A percentile compares a stretch with the other conserved stretches of the same genome.
Conservation (phyloP, 2,329 filamentous ascomycete species). For the Sporothrix humicola region DNA sequence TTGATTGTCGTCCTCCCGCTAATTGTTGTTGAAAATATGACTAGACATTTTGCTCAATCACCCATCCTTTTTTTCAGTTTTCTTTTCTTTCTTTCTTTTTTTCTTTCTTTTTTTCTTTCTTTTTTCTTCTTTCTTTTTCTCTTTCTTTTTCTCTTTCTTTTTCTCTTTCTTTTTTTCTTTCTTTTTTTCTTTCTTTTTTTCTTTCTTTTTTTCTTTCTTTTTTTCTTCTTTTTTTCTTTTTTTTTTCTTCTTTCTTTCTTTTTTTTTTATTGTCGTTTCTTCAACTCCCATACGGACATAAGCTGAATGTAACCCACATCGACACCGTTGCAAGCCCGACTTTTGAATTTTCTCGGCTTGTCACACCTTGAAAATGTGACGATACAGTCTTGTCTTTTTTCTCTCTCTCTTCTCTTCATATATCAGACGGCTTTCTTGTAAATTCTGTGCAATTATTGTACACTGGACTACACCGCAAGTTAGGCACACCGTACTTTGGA, state of each 20-base stretch:
- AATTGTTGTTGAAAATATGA: not conserved
- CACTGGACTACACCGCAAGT: constrained; percentile 16
- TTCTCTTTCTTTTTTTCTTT: no score
- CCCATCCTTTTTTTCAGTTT: no score
- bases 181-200: no score
- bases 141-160: no score
- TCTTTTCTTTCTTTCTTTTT: no score
- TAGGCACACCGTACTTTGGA: constrained; percentile 25
- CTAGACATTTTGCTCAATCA: not conserved
- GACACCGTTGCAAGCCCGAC: not conserved
- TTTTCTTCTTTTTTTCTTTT: no score
- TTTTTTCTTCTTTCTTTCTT: no score
- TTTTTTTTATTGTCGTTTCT: not conserved
- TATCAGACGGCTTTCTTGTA: not conserved
- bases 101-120: no score
- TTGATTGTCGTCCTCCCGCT: not conserved
- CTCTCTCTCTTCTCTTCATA: not conserved
- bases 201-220: no score
- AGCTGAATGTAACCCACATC: not conserved
- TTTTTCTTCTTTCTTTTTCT: no score
- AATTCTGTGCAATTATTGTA: not conserved
- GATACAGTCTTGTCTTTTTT: not conserved
- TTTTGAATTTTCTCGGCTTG: not conserved
- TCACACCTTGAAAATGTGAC: constrained; percentile 13
- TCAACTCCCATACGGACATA: not conserved